Base-by-base conservation (phyloP, 2,329 filamentous ascomycete genomes). In the Ceratocystis lukuohia region DNA sequence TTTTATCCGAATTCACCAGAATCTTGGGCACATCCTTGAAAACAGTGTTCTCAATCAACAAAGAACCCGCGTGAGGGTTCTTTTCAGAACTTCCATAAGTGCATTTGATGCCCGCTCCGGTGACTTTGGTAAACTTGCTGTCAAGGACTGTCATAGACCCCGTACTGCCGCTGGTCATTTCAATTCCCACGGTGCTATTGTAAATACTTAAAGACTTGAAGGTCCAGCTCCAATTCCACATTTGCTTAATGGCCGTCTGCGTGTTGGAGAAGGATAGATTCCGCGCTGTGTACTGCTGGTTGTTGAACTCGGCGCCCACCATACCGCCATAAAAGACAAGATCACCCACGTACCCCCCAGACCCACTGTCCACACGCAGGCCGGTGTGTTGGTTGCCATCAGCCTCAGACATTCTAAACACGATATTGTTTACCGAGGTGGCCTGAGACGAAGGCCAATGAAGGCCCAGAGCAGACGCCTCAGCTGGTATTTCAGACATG, bases 141-240 rank as follows among this genome's bases (percentile, higher is more conserved):
- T 95, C 90, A 59, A 92, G 77, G 41, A 95, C 75, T 45, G 89
- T 80, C 28, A 92, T 83, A 0, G 89, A 93, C 46, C 89, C 88
- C 30, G 92, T 88, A 12, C 82, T 82, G 70, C 84, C 77, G 64
- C 77, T 75, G 63, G 78, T 80, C 80, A 91, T 86, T 72, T 89
- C 85, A 67, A 90, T 78, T 12, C 86, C 88, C 41, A 88, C 78
- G 8, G 77, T 76, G 72, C 85, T 88, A 72, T 87, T 79, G 71
- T 83, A 80, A 74, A 89, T 82, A 30, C 75, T 77, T 22, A 88
- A 73, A 25, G 82, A 84, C 74, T 88, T 87, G 77, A 88, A 88
- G 4, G 84, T 86, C 85, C 86, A 91, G 1, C 84, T 82, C 88
- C 88, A 91, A 73, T 88, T 83, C 88, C 88, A 91, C 69, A 87